phyloP scores from a whole-genome alignment of 176 grass and related monocot genomes.

The Carex parvula region DNA sequence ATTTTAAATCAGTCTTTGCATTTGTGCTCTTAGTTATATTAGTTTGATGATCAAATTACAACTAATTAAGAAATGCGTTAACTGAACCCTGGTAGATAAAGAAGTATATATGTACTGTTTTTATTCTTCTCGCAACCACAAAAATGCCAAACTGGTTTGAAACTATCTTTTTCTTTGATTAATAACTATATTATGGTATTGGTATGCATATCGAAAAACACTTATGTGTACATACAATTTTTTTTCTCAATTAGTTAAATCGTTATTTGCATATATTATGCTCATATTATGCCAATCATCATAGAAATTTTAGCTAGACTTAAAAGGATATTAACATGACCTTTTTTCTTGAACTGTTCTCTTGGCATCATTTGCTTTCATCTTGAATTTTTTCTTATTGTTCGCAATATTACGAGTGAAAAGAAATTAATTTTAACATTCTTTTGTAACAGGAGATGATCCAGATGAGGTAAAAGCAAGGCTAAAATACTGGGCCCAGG shows the following conservation, averaged over 20 bases:
- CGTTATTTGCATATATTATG: not conserved
- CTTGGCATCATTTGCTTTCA: not conserved
- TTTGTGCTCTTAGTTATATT: not conserved
- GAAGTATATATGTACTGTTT: not conserved
- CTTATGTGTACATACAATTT: not conserved
- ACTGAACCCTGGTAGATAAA: not conserved
- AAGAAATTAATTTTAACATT: not conserved
- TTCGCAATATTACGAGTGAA: too few relatives aligned
- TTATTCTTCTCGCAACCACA: not conserved
- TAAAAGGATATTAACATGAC: not conserved
- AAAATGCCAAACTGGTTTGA: not conserved
- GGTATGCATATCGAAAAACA: not conserved
- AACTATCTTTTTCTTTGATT: not conserved
- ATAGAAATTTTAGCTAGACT: not conserved
- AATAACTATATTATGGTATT: not conserved
- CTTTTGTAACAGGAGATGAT: conserved; percentile 21
- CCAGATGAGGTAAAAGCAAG: conserved; percentile 32
- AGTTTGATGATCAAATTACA: not conserved
- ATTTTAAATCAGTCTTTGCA: too few relatives aligned
- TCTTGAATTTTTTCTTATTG: not conserved
- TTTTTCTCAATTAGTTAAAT: not conserved
- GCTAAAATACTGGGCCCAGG: conserved; percentile 29
- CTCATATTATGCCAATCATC: not conserved
- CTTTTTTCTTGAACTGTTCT: not conserved
- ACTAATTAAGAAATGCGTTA: not conserved